phyloP scores from a whole-genome alignment of 2,329 filamentous ascomycete species.

The Penicillium decumbens region DNA sequence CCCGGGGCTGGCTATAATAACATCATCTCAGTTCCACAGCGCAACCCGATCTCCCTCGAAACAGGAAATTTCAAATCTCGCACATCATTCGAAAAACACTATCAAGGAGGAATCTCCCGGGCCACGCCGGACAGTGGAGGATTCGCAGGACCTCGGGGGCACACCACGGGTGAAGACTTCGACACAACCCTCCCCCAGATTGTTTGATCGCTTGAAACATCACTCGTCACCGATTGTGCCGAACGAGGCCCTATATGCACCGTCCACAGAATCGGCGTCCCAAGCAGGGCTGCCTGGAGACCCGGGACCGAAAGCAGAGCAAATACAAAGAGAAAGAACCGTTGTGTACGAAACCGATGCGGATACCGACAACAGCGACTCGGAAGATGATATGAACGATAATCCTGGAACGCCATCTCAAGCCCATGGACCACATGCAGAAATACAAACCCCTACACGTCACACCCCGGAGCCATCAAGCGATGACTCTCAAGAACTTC shows the following conservation, averaged over 20 bases:
- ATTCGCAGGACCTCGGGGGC: conserved; percentile 6
- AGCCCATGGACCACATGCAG: background rate
- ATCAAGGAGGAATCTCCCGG: conserved; percentile 23
- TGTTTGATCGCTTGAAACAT: background rate
- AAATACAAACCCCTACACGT: conserved; percentile 2
- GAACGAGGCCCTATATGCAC: background rate
- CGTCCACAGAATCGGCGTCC: conserved; percentile 2
- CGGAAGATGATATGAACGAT: conserved; percentile 20
- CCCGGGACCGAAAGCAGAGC: background rate
- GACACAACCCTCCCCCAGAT: background rate
- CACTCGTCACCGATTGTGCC: background rate
- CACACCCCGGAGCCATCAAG: conserved; percentile 10
- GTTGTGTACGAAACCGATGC: conserved; percentile 44
- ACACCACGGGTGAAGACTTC: conserved; percentile 1
- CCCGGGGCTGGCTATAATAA: conserved; percentile 35
- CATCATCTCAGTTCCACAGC: conserved; percentile 32
- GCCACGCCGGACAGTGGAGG: background rate
- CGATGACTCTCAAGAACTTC: conserved; percentile 33
- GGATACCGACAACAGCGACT: conserved; percentile 35
- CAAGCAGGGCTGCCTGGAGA: background rate
- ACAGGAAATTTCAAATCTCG: conserved; percentile 1
- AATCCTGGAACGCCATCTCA: conserved; percentile 9
- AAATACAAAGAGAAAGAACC: conserved; percentile 23
- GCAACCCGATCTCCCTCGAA: conserved; percentile 29
- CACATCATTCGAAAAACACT: background rate